Evolutionary conservation across 495 filamentous ascomycete species (phyloP).

Genomic region (Xylaria scruposa): DNA sequence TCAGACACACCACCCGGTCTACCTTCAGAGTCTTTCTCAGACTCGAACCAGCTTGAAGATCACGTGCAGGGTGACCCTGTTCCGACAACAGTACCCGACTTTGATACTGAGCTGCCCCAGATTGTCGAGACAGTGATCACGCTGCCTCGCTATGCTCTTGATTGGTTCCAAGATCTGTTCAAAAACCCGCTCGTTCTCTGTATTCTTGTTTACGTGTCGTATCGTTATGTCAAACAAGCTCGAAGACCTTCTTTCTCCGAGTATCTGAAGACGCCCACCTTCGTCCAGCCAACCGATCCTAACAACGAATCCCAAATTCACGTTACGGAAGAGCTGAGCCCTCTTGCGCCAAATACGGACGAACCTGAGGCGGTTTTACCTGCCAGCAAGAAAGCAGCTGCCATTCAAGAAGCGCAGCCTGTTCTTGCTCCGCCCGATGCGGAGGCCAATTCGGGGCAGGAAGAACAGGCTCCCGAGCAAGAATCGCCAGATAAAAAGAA

Average conservation of each 20-base stretch:
- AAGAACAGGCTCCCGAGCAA: slow-evolving; percentile 40
- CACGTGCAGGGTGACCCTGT: slow-evolving; percentile 24
- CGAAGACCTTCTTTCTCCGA: slow-evolving; percentile 34
- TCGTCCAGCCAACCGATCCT: slow-evolving; percentile 31
- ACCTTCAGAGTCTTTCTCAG: slow-evolving; percentile 33
- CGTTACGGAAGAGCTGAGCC: neutral
- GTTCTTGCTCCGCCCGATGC: slow-evolving; percentile 33
- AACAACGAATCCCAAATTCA: neutral
- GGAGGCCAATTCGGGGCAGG: slow-evolving; percentile 46
- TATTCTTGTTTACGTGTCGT: slow-evolving; percentile 42
- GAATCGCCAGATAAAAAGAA: slow-evolving; percentile 65
- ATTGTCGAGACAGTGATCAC: slow-evolving; percentile 45
- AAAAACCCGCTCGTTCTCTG: slow-evolving; percentile 55
- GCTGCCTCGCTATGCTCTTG: slow-evolving; percentile 45
- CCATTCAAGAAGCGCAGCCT: slow-evolving; percentile 8
- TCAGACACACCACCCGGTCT: slow-evolving; percentile 33
- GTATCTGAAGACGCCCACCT: slow-evolving; percentile 32
- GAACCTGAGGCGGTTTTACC: slow-evolving; percentile 37
- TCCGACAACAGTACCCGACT: slow-evolving; percentile 32
- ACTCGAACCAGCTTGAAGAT: slow-evolving; percentile 30
- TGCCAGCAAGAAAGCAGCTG: neutral
- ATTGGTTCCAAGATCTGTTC: slow-evolving; percentile 50
- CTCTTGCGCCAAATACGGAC: neutral
- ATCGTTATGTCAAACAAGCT: slow-evolving; percentile 45
- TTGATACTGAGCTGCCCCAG: slow-evolving; percentile 34